Percentiles rank a stretch among this genome's conserved stretches.
Evolutionary conservation across 1,284 basidiomycete genomes (phyloP).

Genomic region (Naganishia liquefaciens): DNA sequence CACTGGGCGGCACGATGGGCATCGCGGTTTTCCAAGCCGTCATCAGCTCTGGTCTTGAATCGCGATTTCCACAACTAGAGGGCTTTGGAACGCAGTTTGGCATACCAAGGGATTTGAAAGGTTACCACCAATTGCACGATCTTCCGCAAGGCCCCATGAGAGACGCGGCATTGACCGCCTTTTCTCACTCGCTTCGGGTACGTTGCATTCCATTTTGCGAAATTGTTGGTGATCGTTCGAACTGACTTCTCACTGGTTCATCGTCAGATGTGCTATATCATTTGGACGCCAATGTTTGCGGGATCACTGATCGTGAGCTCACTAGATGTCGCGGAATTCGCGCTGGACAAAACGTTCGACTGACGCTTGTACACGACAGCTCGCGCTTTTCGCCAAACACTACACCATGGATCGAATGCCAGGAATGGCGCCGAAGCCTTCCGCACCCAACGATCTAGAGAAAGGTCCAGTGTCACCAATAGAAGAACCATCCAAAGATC

Average conservation of each 20-base stretch:
- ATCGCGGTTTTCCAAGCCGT: slow-evolving; percentile 47
- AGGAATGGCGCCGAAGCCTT: slow-evolving; percentile 9
- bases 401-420: slow-evolving; percentile 18
- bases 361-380: not conserved
- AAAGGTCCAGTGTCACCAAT: slow-evolving; percentile 1
- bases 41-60: slow-evolving; percentile 45
- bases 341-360: not conserved
- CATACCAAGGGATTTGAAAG: slow-evolving; percentile 41
- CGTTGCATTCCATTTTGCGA: slow-evolving; percentile 16
- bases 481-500: not conserved
- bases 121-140: slow-evolving; percentile 43
- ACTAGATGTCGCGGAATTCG: not conserved
- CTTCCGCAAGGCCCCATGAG: slow-evolving; percentile 41
- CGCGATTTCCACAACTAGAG: slow-evolving; percentile 40
- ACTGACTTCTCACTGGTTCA: too few relatives aligned
- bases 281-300: slow-evolving; percentile 33
- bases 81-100: slow-evolving; percentile 44
- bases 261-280: slow-evolving; percentile 26
- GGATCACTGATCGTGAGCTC: slow-evolving; percentile 23
- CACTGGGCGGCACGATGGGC: slow-evolving; percentile 35
- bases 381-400: slow-evolving; percentile 23
- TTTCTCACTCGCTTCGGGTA: slow-evolving; percentile 45
- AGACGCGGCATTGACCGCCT: slow-evolving; percentile 41
- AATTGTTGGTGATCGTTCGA: not conserved
- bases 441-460: slow-evolving; percentile 6